Conservation (phyloP, 2,329 filamentous ascomycete genomes). For the Xylariales sp. region DNA sequence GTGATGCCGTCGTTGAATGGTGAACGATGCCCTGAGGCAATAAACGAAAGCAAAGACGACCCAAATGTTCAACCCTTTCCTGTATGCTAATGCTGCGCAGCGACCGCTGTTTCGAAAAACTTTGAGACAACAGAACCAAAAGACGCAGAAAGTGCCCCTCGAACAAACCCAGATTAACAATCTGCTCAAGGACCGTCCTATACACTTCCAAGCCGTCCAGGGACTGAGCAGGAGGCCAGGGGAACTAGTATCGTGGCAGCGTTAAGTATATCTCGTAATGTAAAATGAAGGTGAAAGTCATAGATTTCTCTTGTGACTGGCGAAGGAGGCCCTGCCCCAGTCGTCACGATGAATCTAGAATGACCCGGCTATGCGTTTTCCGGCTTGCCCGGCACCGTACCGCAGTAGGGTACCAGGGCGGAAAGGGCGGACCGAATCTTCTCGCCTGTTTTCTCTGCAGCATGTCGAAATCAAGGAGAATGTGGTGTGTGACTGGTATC, state of each 20-base stretch:
- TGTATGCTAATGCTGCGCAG: too few species aligned
- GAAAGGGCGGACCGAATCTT: not conserved
- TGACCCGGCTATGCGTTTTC: too few species aligned
- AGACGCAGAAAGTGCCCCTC: too few species aligned
- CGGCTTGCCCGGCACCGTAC: not conserved
- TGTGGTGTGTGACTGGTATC: constrained; percentile 11
- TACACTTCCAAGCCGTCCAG: not conserved
- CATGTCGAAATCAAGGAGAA: constrained; percentile 9
- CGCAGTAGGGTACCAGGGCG: not conserved
- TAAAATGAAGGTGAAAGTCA: not conserved
- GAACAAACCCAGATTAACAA: too few species aligned
- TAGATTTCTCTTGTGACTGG: not conserved
- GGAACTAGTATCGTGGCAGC: not conserved
- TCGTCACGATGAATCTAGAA: not conserved
- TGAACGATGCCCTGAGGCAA: too few species aligned
- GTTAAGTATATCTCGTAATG: not conserved
- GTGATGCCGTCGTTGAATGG: too few species aligned
- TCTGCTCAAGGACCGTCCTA: not conserved
- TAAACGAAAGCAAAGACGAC: too few species aligned
- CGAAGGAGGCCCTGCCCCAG: not conserved
- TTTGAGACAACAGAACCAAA: too few species aligned
- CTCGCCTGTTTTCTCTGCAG: not conserved
- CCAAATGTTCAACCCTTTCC: too few species aligned
- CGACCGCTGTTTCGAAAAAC: too few species aligned
- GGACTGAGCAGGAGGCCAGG: not conserved